Percentiles rank a stretch among this genome's conserved stretches.
Evolutionary conservation across 2,329 filamentous ascomycete species (phyloP).

Genomic region (Fusarium solani-melongenae): DNA sequence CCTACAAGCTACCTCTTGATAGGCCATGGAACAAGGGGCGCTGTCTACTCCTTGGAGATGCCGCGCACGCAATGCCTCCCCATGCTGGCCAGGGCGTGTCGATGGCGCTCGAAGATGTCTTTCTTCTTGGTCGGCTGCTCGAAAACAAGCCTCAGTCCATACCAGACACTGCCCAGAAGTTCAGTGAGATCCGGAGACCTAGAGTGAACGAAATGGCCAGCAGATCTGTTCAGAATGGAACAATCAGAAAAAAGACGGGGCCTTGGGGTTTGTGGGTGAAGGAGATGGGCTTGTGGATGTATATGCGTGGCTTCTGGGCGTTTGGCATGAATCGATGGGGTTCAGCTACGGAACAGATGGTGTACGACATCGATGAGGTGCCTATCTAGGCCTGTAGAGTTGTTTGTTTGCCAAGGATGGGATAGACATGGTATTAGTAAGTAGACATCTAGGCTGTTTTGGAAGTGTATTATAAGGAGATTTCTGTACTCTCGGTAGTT

Average conservation of each 20-base stretch:
- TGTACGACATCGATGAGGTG: background rate
- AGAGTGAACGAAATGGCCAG: background rate
- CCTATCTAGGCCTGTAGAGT: background rate
- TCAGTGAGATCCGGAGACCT: background rate
- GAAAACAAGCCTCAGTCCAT: background rate
- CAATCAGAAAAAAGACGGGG: background rate
- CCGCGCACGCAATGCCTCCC: background rate
- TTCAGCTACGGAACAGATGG: background rate
- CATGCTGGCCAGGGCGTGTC: background rate
- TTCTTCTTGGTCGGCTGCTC: background rate
- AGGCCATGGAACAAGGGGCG: background rate
- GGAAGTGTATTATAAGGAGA: background rate
- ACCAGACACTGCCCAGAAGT: background rate
- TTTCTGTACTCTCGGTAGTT: background rate
- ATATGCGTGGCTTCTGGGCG: background rate
- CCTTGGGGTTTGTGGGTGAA: background rate
- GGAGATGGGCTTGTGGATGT: background rate
- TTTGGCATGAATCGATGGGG: background rate
- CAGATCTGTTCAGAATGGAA: background rate
- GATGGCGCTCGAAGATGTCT: background rate
- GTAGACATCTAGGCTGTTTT: background rate
- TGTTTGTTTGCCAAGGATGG: background rate
- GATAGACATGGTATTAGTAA: background rate
- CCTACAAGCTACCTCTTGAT: background rate
- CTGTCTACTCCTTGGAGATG: background rate